Base-by-base conservation (phyloP, 257 asterid genomes). In the Jacaranda copaia region DNA sequence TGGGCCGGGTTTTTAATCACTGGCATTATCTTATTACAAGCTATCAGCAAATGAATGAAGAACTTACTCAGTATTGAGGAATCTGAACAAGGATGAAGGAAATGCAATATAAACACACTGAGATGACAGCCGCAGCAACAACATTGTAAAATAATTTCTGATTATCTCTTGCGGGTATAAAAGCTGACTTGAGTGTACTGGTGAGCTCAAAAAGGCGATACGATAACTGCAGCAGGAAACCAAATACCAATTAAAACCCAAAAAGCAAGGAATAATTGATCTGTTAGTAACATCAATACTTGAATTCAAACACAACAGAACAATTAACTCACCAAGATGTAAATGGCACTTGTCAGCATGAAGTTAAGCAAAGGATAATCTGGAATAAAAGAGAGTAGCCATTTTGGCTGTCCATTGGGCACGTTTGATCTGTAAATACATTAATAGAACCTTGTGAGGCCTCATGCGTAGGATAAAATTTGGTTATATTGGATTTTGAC, bases 381-480 rank as follows among this genome's bases (percentile, higher is more conserved):
- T 25, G 98, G 98, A 84, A 95, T 90, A 63, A 95, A 87, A 6
- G 81, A 90, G 45, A 95, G 98, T 38, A 95, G 88, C 99, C 98
- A 93, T 84, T 95, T 95, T 52, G 99, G 99, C 85, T 95, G 99
- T 81, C 99, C 99, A 85, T 93, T 90, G 14, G 97, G 91, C 80
- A 71, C 65, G 83, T 93, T 89, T 84, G 98, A 89, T 79, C 99
- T 95, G 96, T 84, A 81, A 15, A 77, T 51, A 48, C 20, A 53
- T 67, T 36, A 77, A 74, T 32, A 56, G 76, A 81, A 72, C 55
- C 70, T 36, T 25, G 72, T 72, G 79, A 81, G 73, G 38, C 70
- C 57, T 53, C 40, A 53, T 32, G 18, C 69, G 45, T 40, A 48
- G 57, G 14, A 53, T 35, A 6, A 15, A 46, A 15, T 69, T 60